These are phyloP conservation scores for Lecanosticta acicola DNA, from an alignment of 2,329 filamentous ascomycete species.

Conservation along the genomic window DNA sequence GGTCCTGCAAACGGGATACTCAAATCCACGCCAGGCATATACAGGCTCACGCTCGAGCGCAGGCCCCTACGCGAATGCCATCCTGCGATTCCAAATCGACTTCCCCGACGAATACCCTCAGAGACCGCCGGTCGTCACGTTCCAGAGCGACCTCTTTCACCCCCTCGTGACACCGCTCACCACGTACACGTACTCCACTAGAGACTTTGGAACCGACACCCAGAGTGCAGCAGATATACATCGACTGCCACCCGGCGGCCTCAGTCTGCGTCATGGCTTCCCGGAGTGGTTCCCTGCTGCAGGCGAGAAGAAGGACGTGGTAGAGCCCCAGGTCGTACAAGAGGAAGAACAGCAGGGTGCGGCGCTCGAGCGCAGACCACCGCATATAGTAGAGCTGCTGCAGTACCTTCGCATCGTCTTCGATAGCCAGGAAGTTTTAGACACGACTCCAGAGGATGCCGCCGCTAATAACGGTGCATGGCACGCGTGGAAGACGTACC, in stretches of 20 bases:
- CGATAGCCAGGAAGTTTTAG: conserved; percentile 68
- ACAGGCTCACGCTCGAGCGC: too few species aligned
- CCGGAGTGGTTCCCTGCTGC: conserved; percentile 66
- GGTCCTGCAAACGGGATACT: too few species aligned
- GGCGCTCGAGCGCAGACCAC: conserved; percentile 12
- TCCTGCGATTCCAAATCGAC: conserved; percentile 83
- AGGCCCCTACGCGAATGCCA: conserved; percentile 85
- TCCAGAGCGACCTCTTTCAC: conserved; percentile 91
- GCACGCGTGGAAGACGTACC: conserved; percentile 83
- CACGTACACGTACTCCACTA: conserved; percentile 88
- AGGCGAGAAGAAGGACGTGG: conserved; percentile 3
- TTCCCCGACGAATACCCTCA: conserved; percentile 77
- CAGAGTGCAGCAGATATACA: conserved; percentile 80
- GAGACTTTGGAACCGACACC: conserved; percentile 66
- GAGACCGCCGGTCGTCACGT: conserved; percentile 76
- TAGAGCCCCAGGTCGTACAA: conserved; percentile 6
- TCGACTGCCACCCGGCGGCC: conserved; percentile 77
- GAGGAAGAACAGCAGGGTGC: conserved; percentile 3
- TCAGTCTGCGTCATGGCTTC: conserved; percentile 86
- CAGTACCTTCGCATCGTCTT: conserved; percentile 79
- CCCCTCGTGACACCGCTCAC: conserved; percentile 86
- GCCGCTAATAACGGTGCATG: conserved; percentile 88
- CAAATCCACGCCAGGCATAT: too few species aligned
- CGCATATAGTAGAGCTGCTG: conserved; percentile 54
- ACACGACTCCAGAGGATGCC: conserved; percentile 71